These are phyloP conservation scores for Aspergillus leporis DNA, from an alignment of 495 filamentous ascomycete species.

Conservation along the genomic window DNA sequence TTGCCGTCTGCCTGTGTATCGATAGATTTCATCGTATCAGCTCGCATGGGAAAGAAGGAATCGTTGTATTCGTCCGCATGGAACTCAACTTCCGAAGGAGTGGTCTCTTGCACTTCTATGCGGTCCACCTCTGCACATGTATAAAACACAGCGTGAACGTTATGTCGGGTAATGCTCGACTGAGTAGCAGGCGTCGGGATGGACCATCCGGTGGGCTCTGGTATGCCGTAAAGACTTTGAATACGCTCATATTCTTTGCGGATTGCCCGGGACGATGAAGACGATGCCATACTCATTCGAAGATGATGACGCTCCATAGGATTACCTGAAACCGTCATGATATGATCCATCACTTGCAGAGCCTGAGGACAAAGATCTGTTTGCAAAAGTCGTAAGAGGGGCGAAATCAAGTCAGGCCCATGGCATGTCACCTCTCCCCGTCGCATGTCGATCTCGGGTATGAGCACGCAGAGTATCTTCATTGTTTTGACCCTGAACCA, in stretches of 20 bases:
- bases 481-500: constrained; percentile 94
- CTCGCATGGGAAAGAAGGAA: constrained; percentile 75
- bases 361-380: constrained; percentile 93
- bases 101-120: constrained; percentile 55
- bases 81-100: constrained; percentile 88
- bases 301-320: constrained; percentile 92
- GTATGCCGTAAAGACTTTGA: constrained; percentile 93
- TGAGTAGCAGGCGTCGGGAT: constrained; percentile 91
- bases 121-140: constrained; percentile 71
- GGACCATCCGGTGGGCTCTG: constrained; percentile 93
- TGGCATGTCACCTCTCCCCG: constrained; percentile 86
- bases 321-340: constrained; percentile 90
- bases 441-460: constrained; percentile 91
- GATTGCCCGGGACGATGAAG: constrained; percentile 74
- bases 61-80: constrained; percentile 83
- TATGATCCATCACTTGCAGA: constrained; percentile 85
- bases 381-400: constrained; percentile 84
- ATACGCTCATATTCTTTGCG: constrained; percentile 94
- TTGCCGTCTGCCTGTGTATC: constrained; percentile 75
- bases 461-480: constrained; percentile 80
- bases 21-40: constrained; percentile 90
- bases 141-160: constrained; percentile 96
- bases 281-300: constrained; percentile 90
- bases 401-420: constrained; percentile 93
- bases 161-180: constrained; percentile 77